phyloP scores from a whole-genome alignment of 2,329 filamentous ascomycete species.

The Leptosphaerulina australis region DNA sequence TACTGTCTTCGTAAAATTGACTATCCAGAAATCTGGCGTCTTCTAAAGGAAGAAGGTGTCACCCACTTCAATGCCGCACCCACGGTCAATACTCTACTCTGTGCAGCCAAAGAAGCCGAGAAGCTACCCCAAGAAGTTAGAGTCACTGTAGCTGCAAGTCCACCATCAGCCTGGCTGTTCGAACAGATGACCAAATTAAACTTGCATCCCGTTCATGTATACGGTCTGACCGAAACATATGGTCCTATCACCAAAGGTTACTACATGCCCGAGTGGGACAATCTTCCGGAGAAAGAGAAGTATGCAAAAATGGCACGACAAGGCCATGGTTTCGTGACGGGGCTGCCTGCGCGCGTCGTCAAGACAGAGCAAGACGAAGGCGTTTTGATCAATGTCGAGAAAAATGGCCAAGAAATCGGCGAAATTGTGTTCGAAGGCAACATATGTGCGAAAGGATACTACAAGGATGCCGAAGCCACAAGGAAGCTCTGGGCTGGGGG shows the following conservation, averaged over 20 bases:
- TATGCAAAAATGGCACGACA: slow-evolving; percentile 92
- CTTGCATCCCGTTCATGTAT: slow-evolving; percentile 88
- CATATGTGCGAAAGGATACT: slow-evolving; percentile 90
- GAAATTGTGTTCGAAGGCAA: slow-evolving; percentile 90
- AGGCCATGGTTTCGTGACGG: slow-evolving; percentile 88
- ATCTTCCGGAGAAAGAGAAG: slow-evolving; percentile 73
- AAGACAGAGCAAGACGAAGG: slow-evolving; percentile 75
- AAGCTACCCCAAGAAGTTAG: slow-evolving; percentile 72
- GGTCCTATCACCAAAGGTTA: slow-evolving; percentile 96
- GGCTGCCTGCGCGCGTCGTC: slow-evolving; percentile 79
- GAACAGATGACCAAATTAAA: slow-evolving; percentile 90
- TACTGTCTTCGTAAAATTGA: slow-evolving; percentile 95
- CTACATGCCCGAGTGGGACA: slow-evolving; percentile 82
- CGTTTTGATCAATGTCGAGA: slow-evolving; percentile 69
- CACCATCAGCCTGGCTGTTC: slow-evolving; percentile 87
- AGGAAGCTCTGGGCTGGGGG: slow-evolving; percentile 86
- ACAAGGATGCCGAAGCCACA: slow-evolving; percentile 86
- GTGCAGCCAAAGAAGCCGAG: slow-evolving; percentile 76
- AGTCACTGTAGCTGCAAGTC: slow-evolving; percentile 91
- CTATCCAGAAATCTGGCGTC: slow-evolving; percentile 87
- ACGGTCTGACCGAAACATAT: slow-evolving; percentile 87
- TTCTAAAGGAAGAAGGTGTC: slow-evolving; percentile 83
- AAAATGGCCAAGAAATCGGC: slow-evolving; percentile 76
- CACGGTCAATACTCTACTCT: slow-evolving; percentile 93
- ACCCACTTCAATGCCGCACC: slow-evolving; percentile 97